Conservation (phyloP, 805 yeast species). For the Barnettozyma wickerhamii region DNA sequence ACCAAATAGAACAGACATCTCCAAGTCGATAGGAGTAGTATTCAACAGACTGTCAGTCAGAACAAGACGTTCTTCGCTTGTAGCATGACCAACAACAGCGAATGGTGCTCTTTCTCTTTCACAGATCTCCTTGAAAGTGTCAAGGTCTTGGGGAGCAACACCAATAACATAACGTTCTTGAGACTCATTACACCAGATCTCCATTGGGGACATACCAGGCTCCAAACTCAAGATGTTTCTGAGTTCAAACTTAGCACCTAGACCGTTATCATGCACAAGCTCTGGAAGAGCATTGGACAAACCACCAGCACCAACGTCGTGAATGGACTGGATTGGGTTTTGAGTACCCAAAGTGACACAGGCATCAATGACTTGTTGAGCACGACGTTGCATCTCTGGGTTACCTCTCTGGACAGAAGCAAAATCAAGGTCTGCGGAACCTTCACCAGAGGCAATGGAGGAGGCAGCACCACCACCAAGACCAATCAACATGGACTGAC, state of each 20-base stretch:
- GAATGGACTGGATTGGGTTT: slow-evolving; percentile 89
- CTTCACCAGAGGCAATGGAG: slow-evolving; percentile 92
- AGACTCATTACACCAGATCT: slow-evolving; percentile 99
- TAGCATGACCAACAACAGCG: slow-evolving; percentile 94
- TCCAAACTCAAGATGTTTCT: slow-evolving; percentile 88
- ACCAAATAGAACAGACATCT: slow-evolving; percentile 92
- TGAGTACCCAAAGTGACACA: slow-evolving; percentile 77
- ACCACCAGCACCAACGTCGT: slow-evolving; percentile 99
- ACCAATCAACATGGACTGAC: slow-evolving; percentile 97
- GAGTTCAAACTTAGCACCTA: slow-evolving; percentile 91
- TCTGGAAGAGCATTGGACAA: slow-evolving; percentile 96
- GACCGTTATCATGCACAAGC: slow-evolving; percentile 92
- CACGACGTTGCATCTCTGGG: slow-evolving; percentile 99
- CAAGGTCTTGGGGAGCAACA: slow-evolving; percentile 74
- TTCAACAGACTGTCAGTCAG: slow-evolving; percentile 74
- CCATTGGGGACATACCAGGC: slow-evolving; percentile 99
- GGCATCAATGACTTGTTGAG: slow-evolving; percentile 95
- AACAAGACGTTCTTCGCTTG: slow-evolving; percentile 75
- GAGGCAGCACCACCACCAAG: slow-evolving; percentile 99
- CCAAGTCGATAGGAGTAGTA: slow-evolving; percentile 91
- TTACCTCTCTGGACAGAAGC: slow-evolving; percentile 99
- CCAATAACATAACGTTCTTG: slow-evolving; percentile 98
- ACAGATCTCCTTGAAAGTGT: slow-evolving; percentile 72
- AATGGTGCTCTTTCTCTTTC: slow-evolving; percentile 93
- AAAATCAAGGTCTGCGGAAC: slow-evolving; percentile 92